Percentiles rank a stretch among this genome's conserved stretches.
Evolutionary conservation across 2,329 filamentous ascomycete genomes (phyloP).

Genomic region (Alternaria ethzedia): DNA sequence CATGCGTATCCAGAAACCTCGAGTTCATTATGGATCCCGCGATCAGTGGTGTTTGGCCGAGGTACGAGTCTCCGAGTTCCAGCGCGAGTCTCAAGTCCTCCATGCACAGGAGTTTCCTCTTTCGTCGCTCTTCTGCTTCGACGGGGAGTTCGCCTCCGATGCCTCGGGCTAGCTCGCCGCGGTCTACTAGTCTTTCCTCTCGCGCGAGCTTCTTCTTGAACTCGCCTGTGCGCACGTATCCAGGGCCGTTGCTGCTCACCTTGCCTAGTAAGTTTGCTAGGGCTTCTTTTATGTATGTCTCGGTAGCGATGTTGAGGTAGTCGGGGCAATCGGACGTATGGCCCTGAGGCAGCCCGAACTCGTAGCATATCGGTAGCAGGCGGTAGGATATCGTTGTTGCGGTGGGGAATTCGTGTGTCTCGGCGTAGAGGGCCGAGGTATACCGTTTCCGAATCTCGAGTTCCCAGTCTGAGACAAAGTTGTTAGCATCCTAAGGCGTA

Average conservation of each 20-base stretch:
- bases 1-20: slow-evolving; percentile 67
- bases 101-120: slow-evolving; percentile 75
- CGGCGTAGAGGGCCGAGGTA: slow-evolving; percentile 64
- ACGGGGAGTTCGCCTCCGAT: slow-evolving; percentile 79
- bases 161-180: slow-evolving; percentile 77
- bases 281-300: slow-evolving; percentile 68
- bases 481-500: slow-evolving; percentile 7
- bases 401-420: slow-evolving; percentile 69
- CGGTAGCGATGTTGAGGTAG: slow-evolving; percentile 66
- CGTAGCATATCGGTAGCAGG: slow-evolving; percentile 70
- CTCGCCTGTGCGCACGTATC: slow-evolving; percentile 73
- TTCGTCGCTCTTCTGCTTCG: slow-evolving; percentile 77
- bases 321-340: slow-evolving; percentile 62
- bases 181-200: slow-evolving; percentile 75
- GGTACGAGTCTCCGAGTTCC: slow-evolving; percentile 75
- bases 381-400: slow-evolving; percentile 62
- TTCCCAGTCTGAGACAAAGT: slow-evolving; percentile 60
- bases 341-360: slow-evolving; percentile 64
- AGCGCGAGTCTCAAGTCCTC: slow-evolving; percentile 79
- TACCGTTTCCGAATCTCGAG: slow-evolving; percentile 70
- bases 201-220: slow-evolving; percentile 76
- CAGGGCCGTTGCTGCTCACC: slow-evolving; percentile 62
- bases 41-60: slow-evolving; percentile 79
- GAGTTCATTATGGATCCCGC: slow-evolving; percentile 70
- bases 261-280: slow-evolving; percentile 62